Base-by-base conservation (phyloP, 2,329 filamentous ascomycete genomes). In the Curvularia hawaiiensis region DNA sequence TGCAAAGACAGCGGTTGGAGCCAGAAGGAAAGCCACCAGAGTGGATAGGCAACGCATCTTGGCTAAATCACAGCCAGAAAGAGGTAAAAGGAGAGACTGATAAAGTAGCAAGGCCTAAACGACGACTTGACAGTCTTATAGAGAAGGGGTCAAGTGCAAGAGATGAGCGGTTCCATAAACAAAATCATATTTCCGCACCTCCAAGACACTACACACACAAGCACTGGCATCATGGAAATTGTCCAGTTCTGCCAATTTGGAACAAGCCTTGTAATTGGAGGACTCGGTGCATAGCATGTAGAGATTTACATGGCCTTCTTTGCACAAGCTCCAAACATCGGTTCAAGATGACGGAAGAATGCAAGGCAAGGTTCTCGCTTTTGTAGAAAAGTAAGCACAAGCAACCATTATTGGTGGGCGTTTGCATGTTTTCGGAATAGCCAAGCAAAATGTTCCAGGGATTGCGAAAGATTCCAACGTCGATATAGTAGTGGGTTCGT, bases 1-100 rank as follows among this genome's bases (percentile, higher is more conserved):
- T 33, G 77, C 78, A 4, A 73, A 66, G 22, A 71, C 77, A 59
- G 65, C 30, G 62, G 69, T 62, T 55, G 73, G 63, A 61, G 64
- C 47, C 65, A 68, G 41, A 69, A 68, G 50, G 6, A 64, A 48
- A 6, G 63, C 41, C 18, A 50, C 52, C 20, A 70, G 43, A 12
- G 52, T 56, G 20, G 59, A 28, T 41, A 66, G 43, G 24, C 67
- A 54, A 33, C 61, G 60, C 66, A 69, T 68, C 14, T 33, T 53
- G 51, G 49, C 31, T 11, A 35, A 35, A 26, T 28, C 48, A 14
- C 46, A 39, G 45, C 49, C 40, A 43, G 45, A 6, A 8, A n/a
- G 28, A 40, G 39, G 49, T 33, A 5, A 22, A 24, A 6, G 33
- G 18, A 30, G 4, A 43, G n/a, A 26, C 24, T 6, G 1, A 5